These are phyloP conservation scores for Tetraselmis striata DNA, from an alignment of 139 green algal genomes.

Conservation along the genomic window DNA sequence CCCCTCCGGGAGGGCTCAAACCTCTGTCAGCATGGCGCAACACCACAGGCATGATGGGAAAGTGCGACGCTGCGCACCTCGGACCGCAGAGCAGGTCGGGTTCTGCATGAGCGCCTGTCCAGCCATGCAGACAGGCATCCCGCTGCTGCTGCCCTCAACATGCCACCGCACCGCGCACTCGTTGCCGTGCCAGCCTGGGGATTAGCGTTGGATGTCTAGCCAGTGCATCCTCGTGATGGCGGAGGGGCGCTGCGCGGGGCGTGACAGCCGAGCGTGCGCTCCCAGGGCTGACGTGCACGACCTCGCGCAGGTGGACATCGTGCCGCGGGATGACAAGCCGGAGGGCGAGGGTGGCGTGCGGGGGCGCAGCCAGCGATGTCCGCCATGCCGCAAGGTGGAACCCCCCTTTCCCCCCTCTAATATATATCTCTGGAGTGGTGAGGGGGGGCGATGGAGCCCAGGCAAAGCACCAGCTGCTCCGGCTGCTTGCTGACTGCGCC, in stretches of 20 bases:
- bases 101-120: not conserved
- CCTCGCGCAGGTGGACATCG: constrained; percentile 68
- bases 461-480: no score
- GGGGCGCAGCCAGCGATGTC: not conserved
- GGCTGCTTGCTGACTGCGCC: not conserved
- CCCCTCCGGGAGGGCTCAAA: not conserved
- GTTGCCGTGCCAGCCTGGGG: no score
- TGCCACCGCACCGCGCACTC: no score
- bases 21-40: not conserved
- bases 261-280: not conserved
- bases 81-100: no score
- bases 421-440: not conserved
- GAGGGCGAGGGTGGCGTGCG: constrained; percentile 7
- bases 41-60: not conserved
- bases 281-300: not conserved
- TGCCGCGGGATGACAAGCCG: constrained; percentile 66
- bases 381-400: not conserved
- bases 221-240: no score
- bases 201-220: no score
- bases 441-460: not conserved
- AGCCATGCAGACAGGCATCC: not conserved
- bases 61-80: no score
- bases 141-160: not conserved
- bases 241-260: no score
- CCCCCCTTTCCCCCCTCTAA: not conserved